A percentile compares a stretch with the other conserved stretches of the same genome.
phyloP scores from a whole-genome alignment of 257 asterid species.

The Solanum tacnaense region DNA sequence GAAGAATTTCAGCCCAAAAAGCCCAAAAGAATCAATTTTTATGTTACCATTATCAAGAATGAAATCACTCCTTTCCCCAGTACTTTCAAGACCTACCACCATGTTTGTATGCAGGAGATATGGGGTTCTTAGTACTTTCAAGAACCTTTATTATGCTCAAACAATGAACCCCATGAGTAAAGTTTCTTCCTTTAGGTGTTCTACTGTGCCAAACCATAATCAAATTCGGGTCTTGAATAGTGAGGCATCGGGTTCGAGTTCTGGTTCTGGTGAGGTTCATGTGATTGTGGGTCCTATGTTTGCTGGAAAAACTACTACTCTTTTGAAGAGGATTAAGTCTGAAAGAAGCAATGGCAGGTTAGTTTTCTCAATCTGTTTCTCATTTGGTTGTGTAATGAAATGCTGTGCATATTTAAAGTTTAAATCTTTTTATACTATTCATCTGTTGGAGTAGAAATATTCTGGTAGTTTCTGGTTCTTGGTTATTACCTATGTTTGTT shows the following conservation, averaged over 20 bases:
- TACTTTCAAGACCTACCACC: slow-evolving; percentile 24
- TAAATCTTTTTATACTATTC: neutral
- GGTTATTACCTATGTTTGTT: neutral
- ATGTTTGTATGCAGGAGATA: slow-evolving; percentile 1
- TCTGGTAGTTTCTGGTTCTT: neutral
- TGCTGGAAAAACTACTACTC: slow-evolving; percentile 94
- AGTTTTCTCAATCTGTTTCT: neutral
- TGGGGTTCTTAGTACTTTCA: slow-evolving; percentile 6
- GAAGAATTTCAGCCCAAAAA: neutral
- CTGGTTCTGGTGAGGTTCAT: slow-evolving; percentile 68
- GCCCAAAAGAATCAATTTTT: neutral
- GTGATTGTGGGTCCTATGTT: slow-evolving; percentile 97
- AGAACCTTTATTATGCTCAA: slow-evolving; percentile 6
- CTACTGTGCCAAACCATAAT: slow-evolving; percentile 24
- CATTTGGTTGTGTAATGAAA: neutral
- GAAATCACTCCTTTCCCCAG: slow-evolving; percentile 41
- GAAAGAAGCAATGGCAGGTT: slow-evolving; percentile 80
- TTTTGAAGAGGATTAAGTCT: slow-evolving; percentile 64
- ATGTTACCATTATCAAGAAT: slow-evolving; percentile 39
- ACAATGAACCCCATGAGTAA: neutral
- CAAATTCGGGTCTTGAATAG: slow-evolving; percentile 27
- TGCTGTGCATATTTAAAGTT: neutral
- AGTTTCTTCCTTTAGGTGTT: slow-evolving; percentile 11
- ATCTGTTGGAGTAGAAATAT: neutral
- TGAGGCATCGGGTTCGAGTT: slow-evolving; percentile 11